These are phyloP conservation scores for Amniculicola lignicola DNA, from an alignment of 495 filamentous ascomycete genomes.

Conservation along the genomic window DNA sequence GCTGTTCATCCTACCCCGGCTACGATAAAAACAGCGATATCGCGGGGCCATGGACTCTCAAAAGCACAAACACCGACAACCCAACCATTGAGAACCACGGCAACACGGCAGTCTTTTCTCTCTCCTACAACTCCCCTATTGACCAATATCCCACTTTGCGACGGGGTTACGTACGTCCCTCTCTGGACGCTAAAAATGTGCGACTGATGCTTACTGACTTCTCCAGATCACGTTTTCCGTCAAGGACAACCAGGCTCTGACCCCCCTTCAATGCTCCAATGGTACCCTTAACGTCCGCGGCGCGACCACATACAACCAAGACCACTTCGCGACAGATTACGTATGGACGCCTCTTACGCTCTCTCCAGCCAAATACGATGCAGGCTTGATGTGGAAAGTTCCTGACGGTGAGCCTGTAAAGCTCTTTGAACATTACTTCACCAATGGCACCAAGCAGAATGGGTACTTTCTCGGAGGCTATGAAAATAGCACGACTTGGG, in stretches of 20 bases:
- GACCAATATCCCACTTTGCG: conserved; percentile 20
- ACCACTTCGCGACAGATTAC: conserved; percentile 25
- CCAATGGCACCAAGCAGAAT: conserved; percentile 35
- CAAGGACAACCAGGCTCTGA: conserved; percentile 6
- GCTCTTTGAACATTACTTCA: conserved; percentile 37
- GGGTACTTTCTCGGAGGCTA: conserved; percentile 30
- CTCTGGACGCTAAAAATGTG: not conserved
- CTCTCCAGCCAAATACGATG: conserved; percentile 34
- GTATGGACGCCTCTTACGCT: conserved; percentile 33
- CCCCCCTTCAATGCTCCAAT: conserved; percentile 5
- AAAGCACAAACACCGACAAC: conserved; percentile 35
- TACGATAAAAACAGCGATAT: conserved; percentile 35
- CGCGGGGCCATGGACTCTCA: conserved; percentile 37
- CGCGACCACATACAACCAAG: conserved; percentile 7
- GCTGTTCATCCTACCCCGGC: conserved; percentile 37
- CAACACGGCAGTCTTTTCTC: conserved; percentile 33
- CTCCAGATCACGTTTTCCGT: conserved; percentile 10
- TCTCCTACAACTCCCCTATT: conserved; percentile 7
- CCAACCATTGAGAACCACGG: conserved; percentile 36
- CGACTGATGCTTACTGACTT: not conserved
- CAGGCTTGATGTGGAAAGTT: conserved; percentile 34
- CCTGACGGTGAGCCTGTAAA: conserved; percentile 27
- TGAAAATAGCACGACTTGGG: conserved; percentile 9
- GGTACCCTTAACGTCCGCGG: not conserved
- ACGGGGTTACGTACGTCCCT: conserved; percentile 33